These are phyloP conservation scores for Phialophora chinensis DNA, from an alignment of 2,329 filamentous ascomycete genomes.

Conservation along the genomic window DNA sequence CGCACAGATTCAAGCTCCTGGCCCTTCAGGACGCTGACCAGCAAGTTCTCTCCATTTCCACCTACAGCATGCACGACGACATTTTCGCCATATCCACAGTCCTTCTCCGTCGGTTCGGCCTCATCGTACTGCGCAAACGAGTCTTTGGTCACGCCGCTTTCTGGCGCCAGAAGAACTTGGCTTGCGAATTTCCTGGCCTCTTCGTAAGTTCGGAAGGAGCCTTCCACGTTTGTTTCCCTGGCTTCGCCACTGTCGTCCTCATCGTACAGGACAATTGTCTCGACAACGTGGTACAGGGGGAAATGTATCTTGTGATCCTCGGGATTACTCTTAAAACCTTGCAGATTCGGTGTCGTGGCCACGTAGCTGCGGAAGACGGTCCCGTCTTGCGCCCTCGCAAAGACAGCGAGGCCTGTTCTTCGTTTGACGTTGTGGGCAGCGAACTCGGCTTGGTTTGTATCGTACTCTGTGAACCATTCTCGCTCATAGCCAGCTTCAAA, in stretches of 20 bases:
- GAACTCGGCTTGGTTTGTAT: slow-evolving; percentile 34
- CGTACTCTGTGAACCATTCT: slow-evolving; percentile 42
- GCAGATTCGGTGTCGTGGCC: slow-evolving; percentile 38
- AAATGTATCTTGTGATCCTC: slow-evolving; percentile 40
- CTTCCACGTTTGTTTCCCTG: slow-evolving; percentile 40
- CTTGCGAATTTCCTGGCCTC: slow-evolving; percentile 40
- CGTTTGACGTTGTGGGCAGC: slow-evolving; percentile 32
- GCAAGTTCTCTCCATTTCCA: slow-evolving; percentile 40
- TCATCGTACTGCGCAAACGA: slow-evolving; percentile 42
- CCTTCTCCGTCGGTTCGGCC: slow-evolving; percentile 38
- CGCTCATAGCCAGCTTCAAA: slow-evolving; percentile 43
- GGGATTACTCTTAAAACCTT: slow-evolving; percentile 24
- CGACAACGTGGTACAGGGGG: slow-evolving; percentile 42
- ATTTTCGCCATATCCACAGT: slow-evolving; percentile 44
- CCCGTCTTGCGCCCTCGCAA: slow-evolving; percentile 39
- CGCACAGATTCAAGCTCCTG: slow-evolving; percentile 41
- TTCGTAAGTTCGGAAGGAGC: slow-evolving; percentile 39
- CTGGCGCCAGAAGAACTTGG: slow-evolving; percentile 35
- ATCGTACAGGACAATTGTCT: slow-evolving; percentile 39
- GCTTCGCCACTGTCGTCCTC: slow-evolving; percentile 36
- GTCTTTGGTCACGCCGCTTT: slow-evolving; percentile 38
- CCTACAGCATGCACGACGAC: slow-evolving; percentile 43
- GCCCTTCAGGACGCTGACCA: slow-evolving; percentile 42
- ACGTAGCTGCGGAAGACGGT: slow-evolving; percentile 42
- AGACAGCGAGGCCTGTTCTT: slow-evolving; percentile 38